Percentiles rank a stretch among this genome's conserved stretches.
These are phyloP conservation scores for Cucurbita argyrosperma DNA, from an alignment of 306 rosid species.

Conservation along the genomic window DNA sequence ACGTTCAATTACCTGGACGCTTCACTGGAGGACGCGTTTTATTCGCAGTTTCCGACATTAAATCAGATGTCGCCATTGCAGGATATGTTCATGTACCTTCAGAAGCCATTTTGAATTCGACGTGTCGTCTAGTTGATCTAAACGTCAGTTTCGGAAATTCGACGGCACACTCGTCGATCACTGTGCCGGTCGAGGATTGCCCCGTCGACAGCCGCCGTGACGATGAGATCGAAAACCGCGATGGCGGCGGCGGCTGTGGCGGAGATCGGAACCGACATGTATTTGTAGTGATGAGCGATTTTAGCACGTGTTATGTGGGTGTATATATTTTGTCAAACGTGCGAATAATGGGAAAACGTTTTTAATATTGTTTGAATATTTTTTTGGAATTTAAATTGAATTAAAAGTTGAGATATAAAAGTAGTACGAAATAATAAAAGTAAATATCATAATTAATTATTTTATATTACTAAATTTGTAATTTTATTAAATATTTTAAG, in stretches of 20 bases:
- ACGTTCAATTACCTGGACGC: slow-evolving; percentile 46
- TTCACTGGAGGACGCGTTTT: slow-evolving; percentile 26
- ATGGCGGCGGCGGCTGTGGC: neutral
- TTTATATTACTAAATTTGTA: too few species aligned
- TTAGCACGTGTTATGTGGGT: neutral
- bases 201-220: neutral
- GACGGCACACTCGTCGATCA: slow-evolving; percentile 66
- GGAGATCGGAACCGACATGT: neutral
- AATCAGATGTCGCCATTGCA: slow-evolving; percentile 76
- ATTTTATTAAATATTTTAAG: too few species aligned
- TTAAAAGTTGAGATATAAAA: too few species aligned
- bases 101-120: slow-evolving; percentile 25
- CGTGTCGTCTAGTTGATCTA: neutral
- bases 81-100: slow-evolving; percentile 74
- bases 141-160: neutral
- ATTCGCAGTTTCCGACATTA: slow-evolving; percentile 29
- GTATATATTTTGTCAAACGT: neutral
- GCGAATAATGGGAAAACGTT: neutral
- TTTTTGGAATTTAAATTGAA: too few species aligned
- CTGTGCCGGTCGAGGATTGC: slow-evolving; percentile 32
- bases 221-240: neutral
- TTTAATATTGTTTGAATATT: neutral
- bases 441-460: too few species aligned
- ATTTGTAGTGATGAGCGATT: neutral
- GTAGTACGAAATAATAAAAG: too few species aligned